Base-by-base conservation (phyloP, 768 basidiomycete genomes). In the Leccinum ochraceum region DNA sequence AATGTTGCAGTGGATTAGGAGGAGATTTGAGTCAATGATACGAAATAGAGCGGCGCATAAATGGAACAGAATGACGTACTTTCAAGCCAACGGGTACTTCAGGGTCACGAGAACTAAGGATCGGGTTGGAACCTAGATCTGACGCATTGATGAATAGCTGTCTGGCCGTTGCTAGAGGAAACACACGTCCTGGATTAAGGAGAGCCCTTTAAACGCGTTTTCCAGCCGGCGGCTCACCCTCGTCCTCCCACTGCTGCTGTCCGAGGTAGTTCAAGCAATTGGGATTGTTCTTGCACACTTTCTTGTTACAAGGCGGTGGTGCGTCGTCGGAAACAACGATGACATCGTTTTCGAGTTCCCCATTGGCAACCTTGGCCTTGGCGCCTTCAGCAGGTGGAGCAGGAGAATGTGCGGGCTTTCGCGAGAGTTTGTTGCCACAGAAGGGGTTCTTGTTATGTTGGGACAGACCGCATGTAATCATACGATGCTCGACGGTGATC, bases 191-290 rank as follows among this genome's bases (percentile, higher is more conserved):
- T 16, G 39, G 56, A 56, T 60, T 48, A 60, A 13, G 50, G 34
- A 0, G 26, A 34, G 49, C 50, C 1, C 57, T 26, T 54, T 16
- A 55, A 64, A 59, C 60, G 65, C 58, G 57, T 65, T 56, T n/a
- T 46, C 57, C 58, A 54, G 53, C 50, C 44, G 24, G 22, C 51
- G 7, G 46, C 76, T 54, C 22, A 88, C 91, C 86, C 80, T 85
- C 81, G 60, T 83, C 78, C 71, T 92, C 88, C 89, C 94, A 96
- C 63, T 80, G 79, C 28, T 89, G 86, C 67, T 92, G 92, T 6
- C 92, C 93, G 32, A 97, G 76, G 75, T 93, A 87, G 71, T 95
- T 96, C 57, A 95, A 77, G 73, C 96, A 97, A 55, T 88, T 85
- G 9, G 92, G 90, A 69, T 94, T 95, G 53, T 74, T 74, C 66